Evolutionary conservation across 2,329 filamentous ascomycete genomes (phyloP), one percentile per base, ranked within the genome.

Genomic region (Trichoderma guizhouense): DNA sequence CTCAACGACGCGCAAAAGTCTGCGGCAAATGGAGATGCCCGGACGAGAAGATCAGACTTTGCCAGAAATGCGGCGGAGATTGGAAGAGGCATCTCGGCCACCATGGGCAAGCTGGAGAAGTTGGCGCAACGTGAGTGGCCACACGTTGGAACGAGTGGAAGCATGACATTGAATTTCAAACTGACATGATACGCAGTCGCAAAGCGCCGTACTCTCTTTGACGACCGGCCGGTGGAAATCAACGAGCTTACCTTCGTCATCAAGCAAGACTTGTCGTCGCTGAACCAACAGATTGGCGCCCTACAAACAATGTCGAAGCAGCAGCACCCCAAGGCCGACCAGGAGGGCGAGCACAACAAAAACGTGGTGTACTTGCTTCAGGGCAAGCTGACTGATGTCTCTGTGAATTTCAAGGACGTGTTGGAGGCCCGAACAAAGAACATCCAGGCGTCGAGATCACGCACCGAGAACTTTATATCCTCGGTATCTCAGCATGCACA

Each of bases 171-270:
- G 61, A 30, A n/a, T 9, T 47, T 51, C 21, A 60, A 65, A 39
- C 73, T 76, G n/a, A 76, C 71, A 47, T 15, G 18, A 14, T 21
- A 12, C 9, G 30, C 73, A 93, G 91, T 99, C 79, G 96, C 96
- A n/a, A 95, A 94, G 82, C 91, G 95, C 78, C 97, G 97, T 83
- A 97, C 96, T 11, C 90, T 99, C 57, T 99, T 99, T 81, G 96
- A 99, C 82, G 96, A 99, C 84, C 90, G 93, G 80, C 94, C 96
- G 0, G 93, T 98, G 70, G 96, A 99, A 83, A 98, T 98, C 81
- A 96, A 96, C 81, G 94, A 98, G 82, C 89, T 98, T 81, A 98
- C 95, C 8, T 98, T 95, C 79, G 93, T 98, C 79, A 98, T 98
- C 86, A 98, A 98, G 84, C 95, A 98, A 85, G 95, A 98, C 79